Base-by-base conservation (phyloP, 208 protist genomes). In the Leishmania lainsoni region DNA sequence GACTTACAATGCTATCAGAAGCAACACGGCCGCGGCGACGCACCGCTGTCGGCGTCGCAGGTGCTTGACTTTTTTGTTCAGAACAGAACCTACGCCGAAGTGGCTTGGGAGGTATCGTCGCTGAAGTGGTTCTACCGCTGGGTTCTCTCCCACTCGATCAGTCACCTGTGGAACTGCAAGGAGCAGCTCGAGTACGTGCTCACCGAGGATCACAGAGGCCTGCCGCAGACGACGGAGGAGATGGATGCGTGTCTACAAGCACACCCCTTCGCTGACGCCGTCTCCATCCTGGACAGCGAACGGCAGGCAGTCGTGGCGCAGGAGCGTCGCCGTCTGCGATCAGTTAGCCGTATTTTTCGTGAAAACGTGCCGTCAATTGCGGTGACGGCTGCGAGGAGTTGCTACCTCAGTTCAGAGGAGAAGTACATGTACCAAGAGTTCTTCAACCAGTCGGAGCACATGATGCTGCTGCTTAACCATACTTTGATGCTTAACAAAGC, bases 401-500 rank as follows among this genome's bases (percentile, higher is more conserved):
- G 87, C 71, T 95, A 94, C 83, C 88, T 97, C 6, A 91, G 83
- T 5, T 6, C 84, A 4, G 92, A 95, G 86, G 94, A 97, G 80
- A 95, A 94, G 89, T 96, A 93, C 81, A 87, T 88, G 83, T 97
- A 95, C 81, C 94, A 97, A 84, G 92, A 95, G 87, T 92, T 90
- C 68, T 95, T 91, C 84, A 95, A 95, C 75, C 89, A 95, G 79
- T 91, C 94, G 35, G 92, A 97, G 85, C 92, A 97, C 86, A 81
- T 89, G 69, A 51, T 97, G 39, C 81, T 90, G 32, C 76, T 93
- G 77, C 81, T 95, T 42, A 86, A 91, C 78, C 92, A 95, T 68
- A 83, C 90, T 1, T 48, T 85, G 52, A 84, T 93, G 77, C 71
- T 94, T 16, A 86, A 82, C 65, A 86, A 80, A 80, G 76, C 83